Conservation (phyloP, 345 rosid genomes). For the Brassica cretica region DNA sequence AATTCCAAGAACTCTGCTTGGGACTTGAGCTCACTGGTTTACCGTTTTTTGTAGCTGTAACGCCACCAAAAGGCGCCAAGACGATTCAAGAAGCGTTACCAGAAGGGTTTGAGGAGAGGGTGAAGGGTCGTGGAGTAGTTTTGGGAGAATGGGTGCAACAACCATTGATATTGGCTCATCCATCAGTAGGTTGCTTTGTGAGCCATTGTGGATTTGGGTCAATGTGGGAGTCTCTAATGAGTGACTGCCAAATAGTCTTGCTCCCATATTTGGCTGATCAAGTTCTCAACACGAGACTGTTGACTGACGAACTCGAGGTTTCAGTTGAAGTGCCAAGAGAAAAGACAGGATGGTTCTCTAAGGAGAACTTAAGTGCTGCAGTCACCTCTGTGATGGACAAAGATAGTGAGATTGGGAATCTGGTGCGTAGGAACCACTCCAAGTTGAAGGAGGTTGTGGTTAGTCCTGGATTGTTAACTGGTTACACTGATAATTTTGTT, state of each 20-base stretch:
- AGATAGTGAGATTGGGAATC: slow-evolving; percentile 7
- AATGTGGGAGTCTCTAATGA: neutral
- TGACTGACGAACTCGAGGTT: slow-evolving; percentile 3
- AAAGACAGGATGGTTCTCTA: neutral
- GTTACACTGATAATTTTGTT: neutral
- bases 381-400: neutral
- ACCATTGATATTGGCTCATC: neutral
- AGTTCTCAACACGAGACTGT: neutral
- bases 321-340: neutral
- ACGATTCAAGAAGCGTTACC: neutral
- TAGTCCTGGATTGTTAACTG: neutral
- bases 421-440: slow-evolving; percentile 21
- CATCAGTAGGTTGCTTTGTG: neutral
- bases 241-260: neutral
- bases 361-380: neutral
- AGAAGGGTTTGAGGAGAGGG: neutral
- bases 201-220: neutral
- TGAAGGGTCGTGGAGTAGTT: neutral
- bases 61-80: neutral
- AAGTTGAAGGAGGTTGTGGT: neutral
- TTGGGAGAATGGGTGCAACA: neutral
- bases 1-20: neutral
- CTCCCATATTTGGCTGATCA: neutral
- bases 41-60: neutral
- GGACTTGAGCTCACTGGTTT: neutral